Conservation (phyloP, 1,139 yeast genomes). For the Pneumocystis oryctolagi region DNA sequence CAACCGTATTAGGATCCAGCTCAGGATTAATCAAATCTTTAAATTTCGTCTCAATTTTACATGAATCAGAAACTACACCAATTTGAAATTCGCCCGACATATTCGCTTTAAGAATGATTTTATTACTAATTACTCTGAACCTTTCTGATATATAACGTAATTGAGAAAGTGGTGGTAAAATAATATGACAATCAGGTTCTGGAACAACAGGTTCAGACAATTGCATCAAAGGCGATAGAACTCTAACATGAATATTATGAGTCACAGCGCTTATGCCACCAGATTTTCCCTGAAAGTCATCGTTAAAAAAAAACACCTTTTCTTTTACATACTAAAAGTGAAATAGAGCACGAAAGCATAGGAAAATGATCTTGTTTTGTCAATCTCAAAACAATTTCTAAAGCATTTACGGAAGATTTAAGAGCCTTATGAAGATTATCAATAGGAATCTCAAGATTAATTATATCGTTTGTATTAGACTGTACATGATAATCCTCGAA, state of each 20-base stretch:
- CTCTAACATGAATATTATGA: conserved; percentile 12
- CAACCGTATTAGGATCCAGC: conserved; percentile 12
- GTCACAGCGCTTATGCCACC: conserved; percentile 12
- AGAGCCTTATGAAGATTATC: conserved; percentile 10
- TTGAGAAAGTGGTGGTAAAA: conserved; percentile 17
- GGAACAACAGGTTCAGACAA: conserved; percentile 20
- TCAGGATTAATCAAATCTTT: conserved; percentile 18
- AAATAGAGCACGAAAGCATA: conserved; percentile 7
- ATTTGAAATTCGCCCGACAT: conserved; percentile 19
- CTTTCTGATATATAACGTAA: conserved; percentile 17
- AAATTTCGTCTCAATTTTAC: conserved; percentile 20
- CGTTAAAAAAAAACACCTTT: neutral
- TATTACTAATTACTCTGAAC: conserved; percentile 18
- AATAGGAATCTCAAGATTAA: conserved; percentile 11
- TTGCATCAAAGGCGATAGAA: conserved; percentile 9
- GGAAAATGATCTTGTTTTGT: conserved; percentile 12
- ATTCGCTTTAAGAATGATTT: conserved; percentile 18
- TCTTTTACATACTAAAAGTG: neutral
- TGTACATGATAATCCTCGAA: conserved; percentile 8
- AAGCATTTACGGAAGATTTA: conserved; percentile 7
- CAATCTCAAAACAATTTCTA: conserved; percentile 10
- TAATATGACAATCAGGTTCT: conserved; percentile 18
- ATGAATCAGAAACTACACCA: conserved; percentile 19
- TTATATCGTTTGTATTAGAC: conserved; percentile 12
- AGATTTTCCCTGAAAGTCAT: conserved; percentile 8